Base-by-base conservation (phyloP, 2,329 filamentous ascomycete genomes). In the Ophiosphaerella herpotricha region DNA sequence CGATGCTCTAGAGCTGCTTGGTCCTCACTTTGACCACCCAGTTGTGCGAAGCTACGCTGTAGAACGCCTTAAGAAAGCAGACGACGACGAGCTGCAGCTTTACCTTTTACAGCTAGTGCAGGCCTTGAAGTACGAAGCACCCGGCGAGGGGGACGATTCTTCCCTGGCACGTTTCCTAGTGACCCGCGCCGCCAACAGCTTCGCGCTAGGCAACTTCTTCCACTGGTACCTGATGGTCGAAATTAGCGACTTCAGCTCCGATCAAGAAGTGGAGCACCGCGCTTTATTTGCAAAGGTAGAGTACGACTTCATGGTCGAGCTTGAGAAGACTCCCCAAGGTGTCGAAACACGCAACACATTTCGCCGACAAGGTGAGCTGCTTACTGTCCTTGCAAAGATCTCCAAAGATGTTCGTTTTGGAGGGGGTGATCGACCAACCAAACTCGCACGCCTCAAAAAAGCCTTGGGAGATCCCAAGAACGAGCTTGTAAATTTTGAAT, bases 201-300 rank as follows among this genome's bases (percentile, higher is more conserved):
- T 97, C 65, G 87, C 89, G 52, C 82, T 99, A 1, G 94, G 93
- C 26, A 99, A 96, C 70, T 96, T 95, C 74, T 85, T 99, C 46
- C 90, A 97, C 72, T 99, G 94, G 94, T 99, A 97, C 72, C 81
- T 99, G 2, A 97, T 97, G 86, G 94, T 99, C 1, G 95, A 99
- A 75, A 95, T 92, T 61, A 91, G 95, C 61, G 93, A 97, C 70
- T 74, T 76, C 34, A 91, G 88, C 58, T 85, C 85, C 3, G 88
- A 91, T 37, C 90, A 92, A 61, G 82, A 85, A 18, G 80, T 84
- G 4, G 85, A 87, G 48, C 88, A 93, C 67, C 88, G 90, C 39
- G 89, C 90, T 55, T 85, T 97, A 14, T 99, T 96, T 73, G 88
- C 90, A 24, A 91, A 93, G 63, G 90, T 99, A 7, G 92, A 94